These are phyloP conservation scores for Guadua angustifolia DNA, from an alignment of 176 grass and related monocot genomes.

Conservation along the genomic window DNA sequence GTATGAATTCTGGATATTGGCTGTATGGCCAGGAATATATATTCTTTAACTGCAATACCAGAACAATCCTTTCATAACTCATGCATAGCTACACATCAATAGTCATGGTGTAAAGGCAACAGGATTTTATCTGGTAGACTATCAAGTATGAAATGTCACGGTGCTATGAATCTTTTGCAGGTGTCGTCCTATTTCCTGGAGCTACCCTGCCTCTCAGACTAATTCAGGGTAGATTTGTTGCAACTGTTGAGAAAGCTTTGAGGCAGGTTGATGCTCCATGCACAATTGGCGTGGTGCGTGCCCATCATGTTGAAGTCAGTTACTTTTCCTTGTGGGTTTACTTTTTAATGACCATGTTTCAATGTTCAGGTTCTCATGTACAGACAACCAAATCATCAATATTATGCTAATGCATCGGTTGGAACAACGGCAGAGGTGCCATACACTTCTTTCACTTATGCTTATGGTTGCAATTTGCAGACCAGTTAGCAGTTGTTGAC, in stretches of 20 bases:
- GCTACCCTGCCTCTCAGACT: constrained; percentile 87
- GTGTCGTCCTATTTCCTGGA: constrained; percentile 94
- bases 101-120: constrained; percentile 16
- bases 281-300: constrained; percentile 88
- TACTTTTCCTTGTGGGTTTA: constrained; percentile 30
- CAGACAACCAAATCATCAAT: constrained; percentile 38
- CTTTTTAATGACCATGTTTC: constrained; percentile 27
- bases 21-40: constrained; percentile 4
- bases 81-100: constrained; percentile 22
- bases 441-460: constrained; percentile 21
- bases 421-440: constrained; percentile 96
- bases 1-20: not conserved
- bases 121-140: not conserved
- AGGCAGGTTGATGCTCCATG: constrained; percentile 63
- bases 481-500: not conserved
- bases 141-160: constrained; percentile 36
- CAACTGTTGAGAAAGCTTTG: constrained; percentile 80
- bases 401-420: constrained; percentile 62
- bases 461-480: constrained; percentile 33
- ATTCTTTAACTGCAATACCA: constrained; percentile 20
- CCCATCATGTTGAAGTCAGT: constrained; percentile 21
- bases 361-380: constrained; percentile 68
- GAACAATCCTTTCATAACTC: constrained; percentile 7
- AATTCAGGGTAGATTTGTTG: constrained; percentile 69
- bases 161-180: constrained; percentile 48